A percentile compares a stretch with the other conserved stretches of the same genome.
These are phyloP conservation scores for Coemansia sp. DNA, from an alignment of 192 early-diverging fungal species.

Conservation along the genomic window DNA sequence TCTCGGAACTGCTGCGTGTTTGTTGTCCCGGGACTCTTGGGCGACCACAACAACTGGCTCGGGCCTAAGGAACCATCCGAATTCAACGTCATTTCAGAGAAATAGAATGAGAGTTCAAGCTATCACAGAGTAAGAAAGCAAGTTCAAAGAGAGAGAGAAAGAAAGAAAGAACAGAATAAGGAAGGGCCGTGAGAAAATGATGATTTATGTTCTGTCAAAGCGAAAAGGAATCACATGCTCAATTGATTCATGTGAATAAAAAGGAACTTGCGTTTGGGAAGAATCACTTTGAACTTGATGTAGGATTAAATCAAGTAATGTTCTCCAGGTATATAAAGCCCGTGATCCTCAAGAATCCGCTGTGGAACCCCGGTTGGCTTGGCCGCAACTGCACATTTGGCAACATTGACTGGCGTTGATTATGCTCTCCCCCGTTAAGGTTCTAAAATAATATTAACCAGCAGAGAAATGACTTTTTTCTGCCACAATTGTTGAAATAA, in stretches of 20 bases:
- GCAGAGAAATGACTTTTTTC: neutral
- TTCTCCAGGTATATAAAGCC: no score
- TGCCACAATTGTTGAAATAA: neutral
- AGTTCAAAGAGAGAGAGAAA: neutral
- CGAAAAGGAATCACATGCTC: neutral
- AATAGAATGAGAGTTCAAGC: neutral
- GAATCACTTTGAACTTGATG: no score
- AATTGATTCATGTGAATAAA: no score
- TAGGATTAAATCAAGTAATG: no score
- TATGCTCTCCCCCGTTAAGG: neutral
- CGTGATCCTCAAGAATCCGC: no score
- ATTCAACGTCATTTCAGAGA: constrained; percentile 24
- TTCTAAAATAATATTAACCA: neutral
- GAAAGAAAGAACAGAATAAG: neutral
- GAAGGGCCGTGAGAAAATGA: neutral
- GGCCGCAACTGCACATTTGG: neutral
- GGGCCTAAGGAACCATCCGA: neutral
- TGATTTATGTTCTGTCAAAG: neutral
- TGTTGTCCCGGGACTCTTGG: constrained; percentile 57
- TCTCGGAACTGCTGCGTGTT: constrained; percentile 72
- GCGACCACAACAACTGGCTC: constrained; percentile 62
- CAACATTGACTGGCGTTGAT: neutral
- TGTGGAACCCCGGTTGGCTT: no score
- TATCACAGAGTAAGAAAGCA: neutral
- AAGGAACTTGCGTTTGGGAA: no score